phyloP scores from a whole-genome alignment of 805 yeast species.

The Metschnikowia cerradonensis region DNA sequence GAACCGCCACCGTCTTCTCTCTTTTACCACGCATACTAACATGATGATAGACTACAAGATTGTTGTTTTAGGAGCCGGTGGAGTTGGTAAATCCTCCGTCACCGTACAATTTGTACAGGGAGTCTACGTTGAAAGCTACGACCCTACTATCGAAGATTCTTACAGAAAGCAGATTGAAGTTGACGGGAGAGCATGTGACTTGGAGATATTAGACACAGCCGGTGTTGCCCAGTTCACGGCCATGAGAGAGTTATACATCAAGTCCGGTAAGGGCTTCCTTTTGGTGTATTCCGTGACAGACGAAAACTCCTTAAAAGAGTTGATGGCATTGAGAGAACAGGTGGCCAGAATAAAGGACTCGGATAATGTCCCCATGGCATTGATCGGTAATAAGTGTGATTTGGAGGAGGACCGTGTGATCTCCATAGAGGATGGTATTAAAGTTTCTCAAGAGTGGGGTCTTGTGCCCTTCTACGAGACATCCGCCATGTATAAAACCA shows the following conservation, averaged over 20 bases:
- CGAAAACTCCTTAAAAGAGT: slow-evolving; percentile 66
- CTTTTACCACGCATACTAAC: slow-evolving; percentile 8
- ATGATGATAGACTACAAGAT: slow-evolving; percentile 65
- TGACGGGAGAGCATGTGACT: slow-evolving; percentile 80
- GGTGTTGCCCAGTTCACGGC: slow-evolving; percentile 89
- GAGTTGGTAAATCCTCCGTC: slow-evolving; percentile 92
- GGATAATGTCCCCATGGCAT: slow-evolving; percentile 76
- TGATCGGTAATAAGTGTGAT: slow-evolving; percentile 91
- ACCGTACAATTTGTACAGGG: slow-evolving; percentile 93
- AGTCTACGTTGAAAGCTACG: slow-evolving; percentile 84
- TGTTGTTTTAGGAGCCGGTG: slow-evolving; percentile 94
- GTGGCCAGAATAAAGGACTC: slow-evolving; percentile 79
- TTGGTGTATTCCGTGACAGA: slow-evolving; percentile 59
- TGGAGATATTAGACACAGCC: slow-evolving; percentile 66
- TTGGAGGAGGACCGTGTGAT: slow-evolving; percentile 69
- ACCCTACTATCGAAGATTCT: slow-evolving; percentile 96
- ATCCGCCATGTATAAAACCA: slow-evolving; percentile 84
- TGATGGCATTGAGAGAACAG: slow-evolving; percentile 76
- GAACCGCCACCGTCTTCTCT: background rate
- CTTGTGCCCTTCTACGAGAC: slow-evolving; percentile 89
- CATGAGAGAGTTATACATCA: slow-evolving; percentile 85
- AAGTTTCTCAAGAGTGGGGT: slow-evolving; percentile 82
- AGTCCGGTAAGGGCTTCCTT: slow-evolving; percentile 75
- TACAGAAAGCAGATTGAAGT: slow-evolving; percentile 84
- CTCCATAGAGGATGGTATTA: slow-evolving; percentile 76